Evolutionary conservation across 768 basidiomycete species (phyloP).

Genomic region (Suillus subalutaceus): DNA sequence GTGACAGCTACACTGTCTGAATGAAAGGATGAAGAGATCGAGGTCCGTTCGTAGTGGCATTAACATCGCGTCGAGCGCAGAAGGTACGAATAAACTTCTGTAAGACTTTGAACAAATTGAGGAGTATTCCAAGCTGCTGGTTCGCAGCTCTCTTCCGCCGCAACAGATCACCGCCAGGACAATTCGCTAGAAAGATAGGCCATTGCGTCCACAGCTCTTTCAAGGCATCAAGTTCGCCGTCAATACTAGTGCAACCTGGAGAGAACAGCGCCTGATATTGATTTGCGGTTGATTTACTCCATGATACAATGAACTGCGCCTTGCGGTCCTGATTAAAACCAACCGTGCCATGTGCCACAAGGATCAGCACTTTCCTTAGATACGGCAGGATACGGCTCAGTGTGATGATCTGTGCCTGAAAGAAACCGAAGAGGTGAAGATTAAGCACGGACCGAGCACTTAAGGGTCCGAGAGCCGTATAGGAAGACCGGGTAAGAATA

Average conservation of each 20-base stretch:
- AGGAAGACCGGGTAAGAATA: slow-evolving; percentile 6
- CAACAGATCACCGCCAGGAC: neutral
- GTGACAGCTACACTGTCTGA: neutral
- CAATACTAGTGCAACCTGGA: neutral
- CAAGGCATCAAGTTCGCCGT: neutral
- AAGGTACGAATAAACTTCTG: neutral
- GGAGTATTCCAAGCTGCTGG: slow-evolving; percentile 1
- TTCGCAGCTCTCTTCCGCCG: neutral
- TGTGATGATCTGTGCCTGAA: neutral
- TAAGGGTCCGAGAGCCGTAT: slow-evolving; percentile 6
- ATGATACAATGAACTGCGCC: neutral
- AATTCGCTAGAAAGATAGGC: neutral
- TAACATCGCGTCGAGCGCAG: neutral
- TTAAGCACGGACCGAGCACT: neutral
- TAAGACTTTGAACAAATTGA: neutral
- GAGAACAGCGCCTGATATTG: neutral
- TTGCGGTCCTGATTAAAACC: neutral
- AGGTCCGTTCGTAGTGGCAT: slow-evolving; percentile 1
- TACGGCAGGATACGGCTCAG: neutral
- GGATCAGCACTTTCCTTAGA: neutral
- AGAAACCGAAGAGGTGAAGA: neutral
- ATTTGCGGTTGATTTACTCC: neutral
- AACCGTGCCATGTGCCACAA: neutral
- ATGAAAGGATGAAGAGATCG: slow-evolving; percentile 7
- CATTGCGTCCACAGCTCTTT: neutral